phyloP scores from a whole-genome alignment of 2,329 filamentous ascomycete species.

The Camptophora hylomeconis region DNA sequence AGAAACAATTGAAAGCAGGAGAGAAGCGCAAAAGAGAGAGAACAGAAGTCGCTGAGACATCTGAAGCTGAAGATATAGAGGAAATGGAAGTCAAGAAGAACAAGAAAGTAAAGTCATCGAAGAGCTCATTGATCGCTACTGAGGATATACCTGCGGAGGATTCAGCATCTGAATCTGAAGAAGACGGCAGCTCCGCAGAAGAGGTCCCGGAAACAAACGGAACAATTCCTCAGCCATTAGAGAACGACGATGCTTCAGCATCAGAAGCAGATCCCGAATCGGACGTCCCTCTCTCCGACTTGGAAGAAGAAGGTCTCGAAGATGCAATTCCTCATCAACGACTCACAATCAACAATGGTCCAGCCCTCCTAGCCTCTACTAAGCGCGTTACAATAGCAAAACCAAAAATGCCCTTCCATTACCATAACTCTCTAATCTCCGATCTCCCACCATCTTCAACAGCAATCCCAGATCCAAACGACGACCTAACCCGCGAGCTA shows the following conservation, averaged over 20 bases:
- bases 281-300: conserved; percentile 79
- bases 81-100: conserved; percentile 3
- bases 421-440: conserved; percentile 66
- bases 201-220: conserved; percentile 18
- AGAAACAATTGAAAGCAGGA: conserved; percentile 45
- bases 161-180: conserved; percentile 4
- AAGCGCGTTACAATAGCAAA: conserved; percentile 58
- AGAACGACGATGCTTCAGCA: conserved; percentile 37
- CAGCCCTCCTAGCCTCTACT: conserved; percentile 67
- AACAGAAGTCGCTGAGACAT: conserved; percentile 7
- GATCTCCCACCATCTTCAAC: conserved; percentile 41
- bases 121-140: no score
- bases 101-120: no score
- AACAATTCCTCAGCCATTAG: conserved; percentile 23
- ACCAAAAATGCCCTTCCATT: conserved; percentile 61
- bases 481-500: conserved; percentile 84
- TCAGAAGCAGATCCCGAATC: conserved; percentile 64
- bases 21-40: conserved; percentile 30
- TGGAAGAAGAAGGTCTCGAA: conserved; percentile 67
- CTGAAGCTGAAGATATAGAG: conserved; percentile 5
- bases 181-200: conserved; percentile 6
- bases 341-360: conserved; percentile 93
- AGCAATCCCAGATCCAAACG: conserved; percentile 68
- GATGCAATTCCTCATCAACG: conserved; percentile 83
- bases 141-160: conserved; percentile 8